Percentiles rank a stretch among this genome's conserved stretches.
phyloP scores from a whole-genome alignment of 2,329 filamentous ascomycete genomes.

The Leptographium procerum region DNA sequence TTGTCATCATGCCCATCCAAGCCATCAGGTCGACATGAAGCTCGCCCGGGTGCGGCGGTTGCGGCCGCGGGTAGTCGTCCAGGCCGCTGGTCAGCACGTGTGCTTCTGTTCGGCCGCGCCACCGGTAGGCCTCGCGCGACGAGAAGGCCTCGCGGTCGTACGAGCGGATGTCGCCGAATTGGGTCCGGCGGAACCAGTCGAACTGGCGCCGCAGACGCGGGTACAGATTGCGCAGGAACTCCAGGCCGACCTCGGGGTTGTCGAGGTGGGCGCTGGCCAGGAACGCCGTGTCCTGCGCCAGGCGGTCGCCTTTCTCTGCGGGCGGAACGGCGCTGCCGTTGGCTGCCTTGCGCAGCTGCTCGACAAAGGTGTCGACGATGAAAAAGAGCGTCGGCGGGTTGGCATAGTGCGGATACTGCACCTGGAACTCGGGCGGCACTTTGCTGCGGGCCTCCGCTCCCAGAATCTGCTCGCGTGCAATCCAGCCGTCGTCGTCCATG shows the following conservation, averaged over 20 bases:
- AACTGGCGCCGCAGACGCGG: slow-evolving; percentile 83
- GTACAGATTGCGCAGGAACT: slow-evolving; percentile 68
- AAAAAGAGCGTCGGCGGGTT: slow-evolving; percentile 94
- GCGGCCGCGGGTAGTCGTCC: slow-evolving; percentile 89
- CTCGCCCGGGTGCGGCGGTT: slow-evolving; percentile 91
- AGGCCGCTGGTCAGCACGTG: slow-evolving; percentile 89
- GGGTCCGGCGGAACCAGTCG: slow-evolving; percentile 89
- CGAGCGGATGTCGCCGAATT: slow-evolving; percentile 76
- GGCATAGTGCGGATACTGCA: slow-evolving; percentile 93
- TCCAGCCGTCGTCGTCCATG: slow-evolving; percentile 97
- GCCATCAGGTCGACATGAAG: slow-evolving; percentile 88
- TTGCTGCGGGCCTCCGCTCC: slow-evolving; percentile 88
- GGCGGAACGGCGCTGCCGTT: slow-evolving; percentile 35
- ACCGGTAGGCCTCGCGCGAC: slow-evolving; percentile 84
- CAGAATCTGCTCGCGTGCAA: slow-evolving; percentile 89
- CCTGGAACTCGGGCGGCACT: slow-evolving; percentile 83
- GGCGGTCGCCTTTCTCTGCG: slow-evolving; percentile 18
- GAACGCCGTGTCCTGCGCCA: not conserved
- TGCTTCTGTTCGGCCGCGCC: slow-evolving; percentile 77
- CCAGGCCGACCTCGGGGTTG: slow-evolving; percentile 53
- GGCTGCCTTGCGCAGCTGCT: slow-evolving; percentile 50
- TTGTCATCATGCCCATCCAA: slow-evolving; percentile 96
- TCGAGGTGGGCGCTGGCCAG: slow-evolving; percentile 56
- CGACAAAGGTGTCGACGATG: slow-evolving; percentile 72
- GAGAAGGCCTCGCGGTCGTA: slow-evolving; percentile 88